phyloP scores from a whole-genome alignment of 768 basidiomycete genomes.

The Phylloporus sp. region DNA sequence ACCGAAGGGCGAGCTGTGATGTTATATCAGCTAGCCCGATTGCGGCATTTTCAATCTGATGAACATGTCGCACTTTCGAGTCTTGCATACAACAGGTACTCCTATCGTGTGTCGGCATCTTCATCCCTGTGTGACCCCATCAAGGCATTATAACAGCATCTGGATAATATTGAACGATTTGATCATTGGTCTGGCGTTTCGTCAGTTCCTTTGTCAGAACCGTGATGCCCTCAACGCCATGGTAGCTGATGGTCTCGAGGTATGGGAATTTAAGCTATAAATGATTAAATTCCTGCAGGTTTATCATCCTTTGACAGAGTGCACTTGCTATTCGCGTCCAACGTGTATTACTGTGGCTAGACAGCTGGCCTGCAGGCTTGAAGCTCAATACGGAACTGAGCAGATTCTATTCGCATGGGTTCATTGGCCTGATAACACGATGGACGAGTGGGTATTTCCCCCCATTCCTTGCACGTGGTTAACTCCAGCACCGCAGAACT shows the following conservation, averaged over 20 bases:
- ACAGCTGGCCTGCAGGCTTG: conserved; percentile 93
- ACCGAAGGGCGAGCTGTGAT: conserved; percentile 48
- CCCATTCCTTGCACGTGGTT: background rate
- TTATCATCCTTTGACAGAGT: conserved; percentile 11
- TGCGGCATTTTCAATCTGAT: conserved; percentile 32
- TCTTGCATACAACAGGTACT: conserved; percentile 64
- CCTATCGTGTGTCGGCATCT: background rate
- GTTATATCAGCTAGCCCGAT: conserved; percentile 39
- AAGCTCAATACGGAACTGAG: conserved; percentile 97
- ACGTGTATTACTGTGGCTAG: conserved; percentile 69
- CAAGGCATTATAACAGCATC: conserved; percentile 83
- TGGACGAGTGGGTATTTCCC: conserved; percentile 67
- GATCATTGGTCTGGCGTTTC: conserved; percentile 73
- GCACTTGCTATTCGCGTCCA: conserved; percentile 37
- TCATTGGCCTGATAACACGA: conserved; percentile 55
- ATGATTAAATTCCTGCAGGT: background rate
- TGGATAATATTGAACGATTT: conserved; percentile 92
- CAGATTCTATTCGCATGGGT: conserved; percentile 69
- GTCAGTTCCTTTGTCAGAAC: conserved; percentile 68
- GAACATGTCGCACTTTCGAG: conserved; percentile 38
- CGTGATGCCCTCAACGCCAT: conserved; percentile 40
- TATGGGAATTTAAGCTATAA: conserved; percentile 19
- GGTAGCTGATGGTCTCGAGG: conserved; percentile 38
- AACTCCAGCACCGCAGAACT: conserved; percentile 9
- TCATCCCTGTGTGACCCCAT: background rate